Evolutionary conservation across 192 early-diverging fungal species (phyloP), one percentile per base, ranked within the genome.

Genomic region (Backusella macrospora): DNA sequence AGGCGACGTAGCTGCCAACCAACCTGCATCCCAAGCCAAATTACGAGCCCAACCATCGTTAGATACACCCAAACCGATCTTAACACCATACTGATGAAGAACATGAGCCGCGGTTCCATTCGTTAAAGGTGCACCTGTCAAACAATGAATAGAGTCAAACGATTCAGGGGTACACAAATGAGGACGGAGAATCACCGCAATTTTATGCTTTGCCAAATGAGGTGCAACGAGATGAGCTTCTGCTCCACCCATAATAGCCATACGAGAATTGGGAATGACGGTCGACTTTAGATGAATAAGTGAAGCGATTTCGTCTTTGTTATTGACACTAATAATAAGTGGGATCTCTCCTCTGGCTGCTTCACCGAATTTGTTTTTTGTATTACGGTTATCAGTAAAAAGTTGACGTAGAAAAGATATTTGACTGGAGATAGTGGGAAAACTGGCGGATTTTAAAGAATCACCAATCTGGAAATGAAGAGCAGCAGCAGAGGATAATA

Each of bases 21-120:
- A 93, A 6, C 91, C 93, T 29, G 93, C 93, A 79, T 92, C 92
- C 91, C 91, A 95, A 12, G 88, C 83, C 62, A 94, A 77, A 55
- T 90, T 87, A 62, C 91, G 87, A 4, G 85, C 84, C 72, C 83
- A 72, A n/a, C 81, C 79, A 42, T 87, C 84, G 68, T 83, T 83
- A 5, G 73, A 39, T 1, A 87, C 87, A 44, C 85, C 85, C 37
- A 90, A 63, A 14, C 81, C 85, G 16, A 92, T 79, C 48, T 85
- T 88, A 23, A 94, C 92, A 18, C 90, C 88, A 18, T 86, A 84
- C 23, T 79, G 76, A 49, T 79, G 65, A 6, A 94, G 78, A 18
- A 87, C 71, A 37, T 88, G 83, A 49, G 86, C 72, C 8, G 84
- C 85, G 15, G 89, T 86, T 26, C 78, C 82, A 15, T 84, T 80